Conservation (phyloP, 2,329 filamentous ascomycete species). For the Ustilaginoidea virens region DNA sequence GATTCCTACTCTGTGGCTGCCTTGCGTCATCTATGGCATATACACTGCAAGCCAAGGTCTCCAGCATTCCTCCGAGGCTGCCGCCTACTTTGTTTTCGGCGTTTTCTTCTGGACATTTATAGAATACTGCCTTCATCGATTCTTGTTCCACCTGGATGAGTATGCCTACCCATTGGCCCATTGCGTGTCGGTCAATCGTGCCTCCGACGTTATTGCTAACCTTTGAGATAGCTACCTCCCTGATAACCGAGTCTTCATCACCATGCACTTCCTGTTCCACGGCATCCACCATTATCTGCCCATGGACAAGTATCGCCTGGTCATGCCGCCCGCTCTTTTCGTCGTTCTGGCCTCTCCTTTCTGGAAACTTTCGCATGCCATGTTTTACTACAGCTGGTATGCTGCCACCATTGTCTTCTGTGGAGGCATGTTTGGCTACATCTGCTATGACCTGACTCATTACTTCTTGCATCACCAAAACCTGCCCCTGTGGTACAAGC, state of each 20-base stretch:
- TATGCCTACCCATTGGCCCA: slow-evolving; percentile 30
- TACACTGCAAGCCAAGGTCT: slow-evolving; percentile 49
- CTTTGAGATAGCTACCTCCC: slow-evolving; percentile 79
- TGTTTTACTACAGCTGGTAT: slow-evolving; percentile 80
- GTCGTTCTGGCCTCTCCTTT: slow-evolving; percentile 71
- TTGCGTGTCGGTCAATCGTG: too few relatives aligned
- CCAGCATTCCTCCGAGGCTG: slow-evolving; percentile 27
- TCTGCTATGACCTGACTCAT: slow-evolving; percentile 93
- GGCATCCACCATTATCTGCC: slow-evolving; percentile 96
- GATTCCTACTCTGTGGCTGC: slow-evolving; percentile 72
- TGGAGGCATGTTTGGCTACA: slow-evolving; percentile 87
- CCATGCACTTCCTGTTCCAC: slow-evolving; percentile 82
- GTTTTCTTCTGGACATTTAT: slow-evolving; percentile 74
- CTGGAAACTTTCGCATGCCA: slow-evolving; percentile 71
- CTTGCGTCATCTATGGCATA: slow-evolving; percentile 60
- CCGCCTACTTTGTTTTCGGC: slow-evolving; percentile 53
- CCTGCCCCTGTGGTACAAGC: slow-evolving; percentile 76
- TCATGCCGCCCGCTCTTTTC: slow-evolving; percentile 92
- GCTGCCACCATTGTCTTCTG: slow-evolving; percentile 65
- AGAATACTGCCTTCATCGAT: slow-evolving; percentile 80
- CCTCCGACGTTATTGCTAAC: too few relatives aligned
- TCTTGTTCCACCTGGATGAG: slow-evolving; percentile 86
- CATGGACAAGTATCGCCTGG: slow-evolving; percentile 96
- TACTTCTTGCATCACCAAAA: slow-evolving; percentile 97
- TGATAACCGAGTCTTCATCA: slow-evolving; percentile 77